Conservation (phyloP, 805 yeast genomes). For the Saccharomyces paradoxus region DNA sequence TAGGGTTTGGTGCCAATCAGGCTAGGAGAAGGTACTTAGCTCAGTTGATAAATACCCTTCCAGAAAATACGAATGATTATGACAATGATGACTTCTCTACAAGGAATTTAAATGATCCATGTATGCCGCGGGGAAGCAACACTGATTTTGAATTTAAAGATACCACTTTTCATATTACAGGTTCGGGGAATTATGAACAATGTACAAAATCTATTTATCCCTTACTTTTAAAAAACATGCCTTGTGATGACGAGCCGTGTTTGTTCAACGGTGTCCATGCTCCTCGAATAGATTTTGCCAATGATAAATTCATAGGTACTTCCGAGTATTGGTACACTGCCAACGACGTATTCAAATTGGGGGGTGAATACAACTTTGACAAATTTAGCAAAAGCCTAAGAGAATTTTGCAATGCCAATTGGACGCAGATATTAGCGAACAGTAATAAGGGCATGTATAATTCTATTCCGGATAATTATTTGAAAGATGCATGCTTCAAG, state of each 20-base stretch:
- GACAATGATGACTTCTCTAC: slow-evolving; percentile 39
- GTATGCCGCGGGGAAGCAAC: slow-evolving; percentile 60
- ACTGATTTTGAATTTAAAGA: slow-evolving; percentile 42
- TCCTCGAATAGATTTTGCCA: slow-evolving; percentile 71
- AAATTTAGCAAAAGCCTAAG: slow-evolving; percentile 58
- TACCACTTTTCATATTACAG: slow-evolving; percentile 44
- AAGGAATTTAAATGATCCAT: slow-evolving; percentile 55
- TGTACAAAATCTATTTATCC: slow-evolving; percentile 73
- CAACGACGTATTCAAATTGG: slow-evolving; percentile 78
- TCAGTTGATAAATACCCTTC: slow-evolving; percentile 43
- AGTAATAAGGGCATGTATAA: slow-evolving; percentile 50
- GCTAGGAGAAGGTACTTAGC: slow-evolving; percentile 69
- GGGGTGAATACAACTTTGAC: slow-evolving; percentile 78
- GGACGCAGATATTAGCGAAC: slow-evolving; percentile 50
- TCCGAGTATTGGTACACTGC: slow-evolving; percentile 98
- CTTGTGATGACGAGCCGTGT: slow-evolving; percentile 85
- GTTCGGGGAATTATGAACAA: slow-evolving; percentile 70
- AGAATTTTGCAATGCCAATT: slow-evolving; percentile 67
- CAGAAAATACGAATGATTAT: slow-evolving; percentile 39
- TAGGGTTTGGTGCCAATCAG: slow-evolving; percentile 95
- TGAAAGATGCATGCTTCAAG: slow-evolving; percentile 81
- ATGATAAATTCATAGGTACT: slow-evolving; percentile 82
- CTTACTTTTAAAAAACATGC: slow-evolving; percentile 63
- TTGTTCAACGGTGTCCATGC: slow-evolving; percentile 92
- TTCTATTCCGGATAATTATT: slow-evolving; percentile 44